Percentiles rank a stretch among this genome's conserved stretches.
Evolutionary conservation across 495 filamentous ascomycete genomes (phyloP).

Genomic region (Podospora conica): DNA sequence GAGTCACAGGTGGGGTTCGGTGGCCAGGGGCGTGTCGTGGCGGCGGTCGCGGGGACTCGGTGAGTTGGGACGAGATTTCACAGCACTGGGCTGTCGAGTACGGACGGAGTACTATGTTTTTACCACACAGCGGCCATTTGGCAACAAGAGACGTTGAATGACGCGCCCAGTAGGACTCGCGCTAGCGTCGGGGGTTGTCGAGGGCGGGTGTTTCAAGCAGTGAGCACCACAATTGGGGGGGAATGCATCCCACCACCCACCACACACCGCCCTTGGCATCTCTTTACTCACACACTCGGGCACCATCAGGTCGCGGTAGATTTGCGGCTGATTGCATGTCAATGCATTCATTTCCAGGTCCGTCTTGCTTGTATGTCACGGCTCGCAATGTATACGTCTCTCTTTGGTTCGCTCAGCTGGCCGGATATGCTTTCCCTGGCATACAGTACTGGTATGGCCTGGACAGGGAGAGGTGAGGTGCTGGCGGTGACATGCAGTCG

Average conservation of each 20-base stretch:
- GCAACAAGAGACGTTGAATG: conserved; percentile 18
- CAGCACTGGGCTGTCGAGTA: neutral
- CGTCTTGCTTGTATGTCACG: neutral
- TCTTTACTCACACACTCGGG: neutral
- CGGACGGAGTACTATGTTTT: conserved; percentile 5
- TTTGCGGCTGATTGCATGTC: neutral
- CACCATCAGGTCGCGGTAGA: neutral
- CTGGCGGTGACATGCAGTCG: no score
- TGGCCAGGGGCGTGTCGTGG: neutral
- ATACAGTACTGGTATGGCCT: neutral
- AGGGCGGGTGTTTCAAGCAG: conserved; percentile 15
- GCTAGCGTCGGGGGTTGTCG: conserved; percentile 9
- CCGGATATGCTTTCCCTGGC: neutral
- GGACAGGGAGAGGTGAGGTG: neutral
- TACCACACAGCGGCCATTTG: conserved; percentile 17
- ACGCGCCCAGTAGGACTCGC: conserved; percentile 14
- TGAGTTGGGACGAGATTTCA: neutral
- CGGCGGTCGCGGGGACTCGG: neutral
- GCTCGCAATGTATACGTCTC: neutral
- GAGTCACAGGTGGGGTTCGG: neutral
- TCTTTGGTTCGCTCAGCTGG: no score
- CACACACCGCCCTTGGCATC: conserved; percentile 1
- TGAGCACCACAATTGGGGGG: conserved; percentile 10
- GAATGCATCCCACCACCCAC: neutral
- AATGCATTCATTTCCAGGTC: neutral